Percentiles rank a stretch among this genome's conserved stretches.
phyloP scores from a whole-genome alignment of 2,329 filamentous ascomycete species.

The Cladosporium sp. region DNA sequence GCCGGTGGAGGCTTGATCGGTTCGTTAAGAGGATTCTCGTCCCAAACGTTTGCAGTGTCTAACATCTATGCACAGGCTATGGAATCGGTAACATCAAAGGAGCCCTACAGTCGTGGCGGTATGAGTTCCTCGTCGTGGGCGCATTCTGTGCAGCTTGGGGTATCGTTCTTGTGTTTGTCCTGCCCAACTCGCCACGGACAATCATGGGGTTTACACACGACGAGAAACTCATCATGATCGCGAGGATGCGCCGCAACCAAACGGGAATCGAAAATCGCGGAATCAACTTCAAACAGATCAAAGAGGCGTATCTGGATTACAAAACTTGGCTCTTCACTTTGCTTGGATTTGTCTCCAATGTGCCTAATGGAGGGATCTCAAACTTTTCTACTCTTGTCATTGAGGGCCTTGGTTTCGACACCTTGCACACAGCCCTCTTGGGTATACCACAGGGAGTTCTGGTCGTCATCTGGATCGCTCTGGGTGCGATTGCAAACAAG shows the following conservation, averaged over 20 bases:
- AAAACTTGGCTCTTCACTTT: constrained; percentile 58
- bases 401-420: constrained; percentile 53
- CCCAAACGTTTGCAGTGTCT: background rate
- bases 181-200: constrained; percentile 61
- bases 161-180: constrained; percentile 50
- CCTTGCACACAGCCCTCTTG: constrained; percentile 55
- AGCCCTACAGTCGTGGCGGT: constrained; percentile 58
- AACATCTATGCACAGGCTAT: constrained; percentile 16
- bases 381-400: constrained; percentile 59
- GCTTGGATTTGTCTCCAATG: constrained; percentile 45
- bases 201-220: constrained; percentile 51
- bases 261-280: constrained; percentile 39
- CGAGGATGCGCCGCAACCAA: constrained; percentile 44
- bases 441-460: constrained; percentile 61
- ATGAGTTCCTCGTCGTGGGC: constrained; percentile 41
- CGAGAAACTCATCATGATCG: constrained; percentile 56
- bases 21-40: constrained; percentile 29
- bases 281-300: constrained; percentile 51
- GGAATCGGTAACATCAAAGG: constrained; percentile 56
- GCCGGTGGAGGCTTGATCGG: constrained; percentile 36
- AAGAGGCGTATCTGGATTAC: constrained; percentile 51
- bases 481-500: constrained; percentile 45
- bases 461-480: constrained; percentile 47
- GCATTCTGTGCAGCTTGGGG: constrained; percentile 48
- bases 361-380: constrained; percentile 56